Evolutionary conservation across 2,329 filamentous ascomycete genomes (phyloP), one percentile per base, ranked within the genome.

Genomic region (Ophiostoma tasmaniense): DNA sequence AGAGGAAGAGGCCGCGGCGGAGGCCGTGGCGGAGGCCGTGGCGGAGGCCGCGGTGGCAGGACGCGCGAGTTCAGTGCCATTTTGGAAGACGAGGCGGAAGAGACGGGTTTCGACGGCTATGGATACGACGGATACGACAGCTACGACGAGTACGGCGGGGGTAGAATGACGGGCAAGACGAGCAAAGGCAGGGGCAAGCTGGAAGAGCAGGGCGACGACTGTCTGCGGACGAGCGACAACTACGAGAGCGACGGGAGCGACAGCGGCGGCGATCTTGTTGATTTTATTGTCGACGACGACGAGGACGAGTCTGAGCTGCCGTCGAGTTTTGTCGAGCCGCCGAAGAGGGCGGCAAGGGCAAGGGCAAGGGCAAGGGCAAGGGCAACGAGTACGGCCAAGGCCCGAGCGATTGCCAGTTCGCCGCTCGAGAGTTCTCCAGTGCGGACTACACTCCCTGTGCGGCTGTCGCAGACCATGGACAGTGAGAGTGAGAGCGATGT

Each of bases 201-300:
- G 52, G 82, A 85, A 66, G 82, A 84, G 65, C 65, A 79, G 25
- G 84, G 83, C 20, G 83, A 85, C 70, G 83, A 85, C 70, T 84
- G 83, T 72, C 81, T 79, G 68, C 77, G 81, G 28, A 81, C 82
- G 17, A 83, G 82, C 71, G 82, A 84, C 71, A 71, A 80, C 69
- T 75, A 80, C 70, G 80, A 81, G 66, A 80, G 78, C 22, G 80
- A 82, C 71, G 82, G 79, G 17, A 83, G 81, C 0, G 83, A 85
- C 69, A 78, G 79, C 70, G 82, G 81, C 14, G 79, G 77, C 62
- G 84, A 86, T 72, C 75, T 87, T 17, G 69, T 85, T 73, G 79
- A 87, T 78, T 84, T 91, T 77, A 75, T 91, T 74, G 80, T 88
- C 74, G 76, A 80, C 72, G 76, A 87, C 76, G 76, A 87, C 66